These are phyloP conservation scores for Escallonia rubra DNA, from an alignment of 129 eudicot genomes.

Conservation along the genomic window DNA sequence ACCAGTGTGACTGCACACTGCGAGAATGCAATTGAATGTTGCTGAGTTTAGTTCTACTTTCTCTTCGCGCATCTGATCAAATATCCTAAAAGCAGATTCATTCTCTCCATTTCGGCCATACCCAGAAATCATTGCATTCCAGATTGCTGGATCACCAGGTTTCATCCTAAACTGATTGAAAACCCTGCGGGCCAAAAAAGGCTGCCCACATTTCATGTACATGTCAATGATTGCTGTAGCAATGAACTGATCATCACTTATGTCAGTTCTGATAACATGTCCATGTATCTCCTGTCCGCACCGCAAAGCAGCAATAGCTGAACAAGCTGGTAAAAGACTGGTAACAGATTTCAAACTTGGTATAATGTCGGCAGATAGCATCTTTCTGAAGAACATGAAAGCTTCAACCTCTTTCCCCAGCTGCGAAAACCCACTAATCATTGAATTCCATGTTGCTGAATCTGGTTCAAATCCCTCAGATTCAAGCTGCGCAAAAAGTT, in stretches of 20 bases:
- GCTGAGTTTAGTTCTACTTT: slow-evolving; percentile 55
- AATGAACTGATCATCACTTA: slow-evolving; percentile 48
- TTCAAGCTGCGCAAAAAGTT: slow-evolving; percentile 46
- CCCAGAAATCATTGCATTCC: slow-evolving; percentile 96
- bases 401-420: slow-evolving; percentile 57
- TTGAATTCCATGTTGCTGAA: slow-evolving; percentile 83
- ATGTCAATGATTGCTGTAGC: slow-evolving; percentile 61
- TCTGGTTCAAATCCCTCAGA: slow-evolving; percentile 58
- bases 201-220: slow-evolving; percentile 83
- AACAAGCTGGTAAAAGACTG: slow-evolving; percentile 61
- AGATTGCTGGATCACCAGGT: slow-evolving; percentile 62
- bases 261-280: slow-evolving; percentile 32
- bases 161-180: slow-evolving; percentile 46
- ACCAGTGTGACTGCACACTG: slow-evolving; percentile 76
- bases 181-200: slow-evolving; percentile 34
- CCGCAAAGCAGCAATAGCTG: slow-evolving; percentile 27
- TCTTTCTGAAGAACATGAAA: slow-evolving; percentile 50
- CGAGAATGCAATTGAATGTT: slow-evolving; percentile 55
- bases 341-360: slow-evolving; percentile 52
- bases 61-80: slow-evolving; percentile 49
- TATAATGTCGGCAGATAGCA: slow-evolving; percentile 33
- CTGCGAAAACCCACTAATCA: slow-evolving; percentile 65
- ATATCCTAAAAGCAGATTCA: slow-evolving; percentile 57
- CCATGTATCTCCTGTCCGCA: slow-evolving; percentile 73
- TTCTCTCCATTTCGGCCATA: slow-evolving; percentile 64